A percentile compares a stretch with the other conserved stretches of the same genome.
Conservation (phyloP, 441 rosid genomes). For the Dalechampia spathulata region DNA sequence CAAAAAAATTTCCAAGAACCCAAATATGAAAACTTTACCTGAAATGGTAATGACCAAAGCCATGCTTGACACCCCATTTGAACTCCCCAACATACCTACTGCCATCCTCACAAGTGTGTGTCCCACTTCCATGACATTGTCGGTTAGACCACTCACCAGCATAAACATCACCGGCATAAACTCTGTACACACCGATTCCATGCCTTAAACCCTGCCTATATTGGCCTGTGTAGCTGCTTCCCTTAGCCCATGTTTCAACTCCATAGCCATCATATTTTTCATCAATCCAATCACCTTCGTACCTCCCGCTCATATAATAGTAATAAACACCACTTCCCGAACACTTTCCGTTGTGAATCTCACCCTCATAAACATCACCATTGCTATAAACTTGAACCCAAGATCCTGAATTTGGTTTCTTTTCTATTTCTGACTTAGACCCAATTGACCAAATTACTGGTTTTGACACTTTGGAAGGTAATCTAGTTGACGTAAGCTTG, state of each 20-base stretch:
- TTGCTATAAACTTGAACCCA: conserved; percentile 80
- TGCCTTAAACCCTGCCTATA: conserved; percentile 76
- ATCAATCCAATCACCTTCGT: conserved; percentile 85
- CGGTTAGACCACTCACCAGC: conserved; percentile 92
- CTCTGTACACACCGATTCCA: conserved; percentile 75
- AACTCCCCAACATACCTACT: conserved; percentile 84
- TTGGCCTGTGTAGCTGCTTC: conserved; percentile 82
- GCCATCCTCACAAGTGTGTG: conserved; percentile 86
- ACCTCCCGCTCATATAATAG: conserved; percentile 82
- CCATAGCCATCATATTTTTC: conserved; percentile 83
- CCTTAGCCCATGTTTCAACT: conserved; percentile 89
- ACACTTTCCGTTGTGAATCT: conserved; percentile 71
- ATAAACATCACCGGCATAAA: conserved; percentile 87
- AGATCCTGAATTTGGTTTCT: conserved; percentile 57
- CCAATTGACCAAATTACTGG: conserved; percentile 92
- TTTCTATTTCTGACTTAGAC: conserved; percentile 52
- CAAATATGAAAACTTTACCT: conserved; percentile 52
- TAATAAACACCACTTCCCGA: conserved; percentile 79
- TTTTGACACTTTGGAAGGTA: no score
- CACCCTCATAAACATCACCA: conserved; percentile 86
- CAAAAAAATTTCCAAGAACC: no score
- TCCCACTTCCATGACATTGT: conserved; percentile 87
- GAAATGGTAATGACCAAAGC: conserved; percentile 87
- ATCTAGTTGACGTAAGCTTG: conserved; percentile 34
- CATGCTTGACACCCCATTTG: conserved; percentile 92